These are phyloP conservation scores for Acanthamoeba castellanii DNA, from an alignment of 208 protist genomes.

Conservation along the genomic window DNA sequence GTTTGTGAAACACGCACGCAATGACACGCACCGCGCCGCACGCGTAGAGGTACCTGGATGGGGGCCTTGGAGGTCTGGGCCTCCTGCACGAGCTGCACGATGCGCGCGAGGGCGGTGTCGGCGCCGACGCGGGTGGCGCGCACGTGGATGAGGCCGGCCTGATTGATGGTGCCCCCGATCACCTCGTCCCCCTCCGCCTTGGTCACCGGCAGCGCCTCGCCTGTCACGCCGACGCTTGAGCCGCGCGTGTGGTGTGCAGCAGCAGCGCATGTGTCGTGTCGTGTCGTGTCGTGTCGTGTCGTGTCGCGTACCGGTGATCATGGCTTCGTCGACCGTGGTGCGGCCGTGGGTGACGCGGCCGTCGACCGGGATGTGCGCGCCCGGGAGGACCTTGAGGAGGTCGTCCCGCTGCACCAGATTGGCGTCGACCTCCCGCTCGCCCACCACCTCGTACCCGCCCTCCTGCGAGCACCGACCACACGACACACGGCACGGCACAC, in stretches of 20 bases:
- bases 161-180: slow-evolving; percentile 83
- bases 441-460: slow-evolving; percentile 64
- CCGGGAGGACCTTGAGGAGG: slow-evolving; percentile 92
- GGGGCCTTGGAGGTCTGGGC: slow-evolving; percentile 96
- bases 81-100: slow-evolving; percentile 96
- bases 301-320: slow-evolving; percentile 97
- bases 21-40: no score
- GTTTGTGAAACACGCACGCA: no score
- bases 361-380: slow-evolving; percentile 94
- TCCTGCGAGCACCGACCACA: no score
- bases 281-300: no score
- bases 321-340: slow-evolving; percentile 95
- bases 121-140: not conserved
- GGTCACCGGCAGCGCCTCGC: no score
- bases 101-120: slow-evolving; percentile 75
- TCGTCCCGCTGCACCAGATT: slow-evolving; percentile 85
- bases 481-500: no score
- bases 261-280: no score
- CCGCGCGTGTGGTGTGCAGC: slow-evolving; percentile 81
- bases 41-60: slow-evolving; percentile 95
- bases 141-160: slow-evolving; percentile 51
- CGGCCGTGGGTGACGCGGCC: slow-evolving; percentile 91
- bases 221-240: not conserved
- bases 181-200: not conserved
- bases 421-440: slow-evolving; percentile 83